A percentile compares a stretch with the other conserved stretches of the same genome.
Evolutionary conservation across 257 asterid genomes (phyloP).

Genomic region (Avicennia marina): DNA sequence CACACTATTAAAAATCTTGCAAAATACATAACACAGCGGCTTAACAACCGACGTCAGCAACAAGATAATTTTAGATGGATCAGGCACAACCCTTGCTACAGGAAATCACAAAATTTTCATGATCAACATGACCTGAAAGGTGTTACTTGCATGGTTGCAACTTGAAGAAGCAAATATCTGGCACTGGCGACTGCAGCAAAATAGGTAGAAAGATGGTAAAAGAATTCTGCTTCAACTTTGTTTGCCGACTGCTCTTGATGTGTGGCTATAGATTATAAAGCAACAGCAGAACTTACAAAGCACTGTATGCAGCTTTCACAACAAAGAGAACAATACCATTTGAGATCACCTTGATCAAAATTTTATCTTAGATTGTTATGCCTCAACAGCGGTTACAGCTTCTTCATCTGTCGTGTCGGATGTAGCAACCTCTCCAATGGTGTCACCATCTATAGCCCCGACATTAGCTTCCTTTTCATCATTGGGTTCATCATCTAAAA

Average conservation of each 20-base stretch:
- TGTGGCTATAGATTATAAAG: not conserved
- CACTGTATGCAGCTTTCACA: constrained; percentile 1
- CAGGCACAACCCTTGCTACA: not conserved
- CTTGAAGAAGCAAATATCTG: constrained; percentile 9
- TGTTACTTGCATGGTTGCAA: constrained; percentile 9
- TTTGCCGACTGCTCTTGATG: constrained; percentile 6
- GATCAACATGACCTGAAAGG: constrained; percentile 22
- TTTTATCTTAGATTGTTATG: constrained; percentile 20
- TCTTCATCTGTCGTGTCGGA: constrained; percentile 67
- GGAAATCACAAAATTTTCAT: constrained; percentile 22
- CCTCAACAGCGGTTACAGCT: constrained; percentile 52
- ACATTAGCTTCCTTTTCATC: constrained; percentile 26
- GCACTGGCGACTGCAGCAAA: not conserved
- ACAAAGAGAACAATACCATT: not conserved
- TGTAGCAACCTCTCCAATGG: constrained; percentile 38
- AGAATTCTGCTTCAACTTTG: not conserved
- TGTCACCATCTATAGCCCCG: constrained; percentile 25
- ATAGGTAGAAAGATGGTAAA: constrained; percentile 5
- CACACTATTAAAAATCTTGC: constrained; percentile 5
- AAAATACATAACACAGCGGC: constrained; percentile 10
- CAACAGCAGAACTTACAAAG: not conserved
- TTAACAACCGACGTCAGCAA: constrained; percentile 14
- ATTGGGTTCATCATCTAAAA: constrained; percentile 28
- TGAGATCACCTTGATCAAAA: too few relatives aligned
- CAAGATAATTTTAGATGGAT: not conserved